These are phyloP conservation scores for Candida berthetii DNA, from an alignment of 805 yeast species.

Conservation along the genomic window DNA sequence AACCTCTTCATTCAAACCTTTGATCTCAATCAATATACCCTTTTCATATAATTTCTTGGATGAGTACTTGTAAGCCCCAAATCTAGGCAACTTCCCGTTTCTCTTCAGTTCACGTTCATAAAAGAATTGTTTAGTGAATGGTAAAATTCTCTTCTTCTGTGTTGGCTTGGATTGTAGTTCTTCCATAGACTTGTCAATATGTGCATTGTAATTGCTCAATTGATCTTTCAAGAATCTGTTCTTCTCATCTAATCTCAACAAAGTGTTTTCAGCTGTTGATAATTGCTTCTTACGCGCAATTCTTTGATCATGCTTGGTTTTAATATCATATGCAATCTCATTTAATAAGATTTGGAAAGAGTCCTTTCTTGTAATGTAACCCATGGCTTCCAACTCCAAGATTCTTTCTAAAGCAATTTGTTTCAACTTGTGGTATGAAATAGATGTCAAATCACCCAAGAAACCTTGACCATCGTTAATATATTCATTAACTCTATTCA, in stretches of 20 bases:
- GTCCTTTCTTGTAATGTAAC: slow-evolving; percentile 57
- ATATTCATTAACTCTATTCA: slow-evolving; percentile 33
- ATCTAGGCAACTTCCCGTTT: slow-evolving; percentile 61
- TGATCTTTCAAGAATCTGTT: slow-evolving; percentile 34
- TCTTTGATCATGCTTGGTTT: slow-evolving; percentile 46
- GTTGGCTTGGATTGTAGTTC: slow-evolving; percentile 37
- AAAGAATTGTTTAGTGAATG: slow-evolving; percentile 70
- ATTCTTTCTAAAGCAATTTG: slow-evolving; percentile 68
- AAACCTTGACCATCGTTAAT: slow-evolving; percentile 37
- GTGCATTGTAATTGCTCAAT: slow-evolving; percentile 34
- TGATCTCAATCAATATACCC: slow-evolving; percentile 55
- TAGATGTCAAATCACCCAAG: slow-evolving; percentile 40
- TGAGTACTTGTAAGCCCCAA: slow-evolving; percentile 74
- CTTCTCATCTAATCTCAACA: slow-evolving; percentile 38
- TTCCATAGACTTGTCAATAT: slow-evolving; percentile 45
- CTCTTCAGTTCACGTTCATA: slow-evolving; percentile 66
- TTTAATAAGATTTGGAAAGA: slow-evolving; percentile 76
- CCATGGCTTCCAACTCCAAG: slow-evolving; percentile 66
- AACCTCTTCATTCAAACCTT: slow-evolving; percentile 40
- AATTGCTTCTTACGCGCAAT: slow-evolving; percentile 40
- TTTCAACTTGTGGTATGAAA: slow-evolving; percentile 71
- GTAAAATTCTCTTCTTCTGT: slow-evolving; percentile 28
- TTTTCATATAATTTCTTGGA: slow-evolving; percentile 71
- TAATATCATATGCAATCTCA: slow-evolving; percentile 78
- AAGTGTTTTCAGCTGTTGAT: slow-evolving; percentile 34